A percentile compares a stretch with the other conserved stretches of the same genome.
These are phyloP conservation scores for Aspergillus sp. DNA, from an alignment of 2,329 filamentous ascomycete genomes.

Conservation along the genomic window DNA sequence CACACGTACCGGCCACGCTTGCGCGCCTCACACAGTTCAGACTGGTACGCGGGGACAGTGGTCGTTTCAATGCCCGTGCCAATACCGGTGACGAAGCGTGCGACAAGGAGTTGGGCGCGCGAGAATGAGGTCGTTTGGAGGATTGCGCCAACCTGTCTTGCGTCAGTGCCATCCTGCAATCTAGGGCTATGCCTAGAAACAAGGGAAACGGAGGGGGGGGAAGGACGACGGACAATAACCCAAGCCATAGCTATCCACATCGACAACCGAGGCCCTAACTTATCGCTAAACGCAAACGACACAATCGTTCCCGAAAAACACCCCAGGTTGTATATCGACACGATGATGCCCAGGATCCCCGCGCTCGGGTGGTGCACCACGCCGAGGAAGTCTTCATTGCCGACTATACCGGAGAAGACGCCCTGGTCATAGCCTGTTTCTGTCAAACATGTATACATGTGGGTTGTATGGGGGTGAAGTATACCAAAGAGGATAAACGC, in stretches of 20 bases:
- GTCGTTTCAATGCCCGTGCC: constrained; percentile 41
- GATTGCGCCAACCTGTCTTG: constrained; percentile 21
- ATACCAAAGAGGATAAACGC: constrained; percentile 21
- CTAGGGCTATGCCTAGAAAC: no score
- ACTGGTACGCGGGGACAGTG: constrained; percentile 36
- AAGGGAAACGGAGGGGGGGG: background rate
- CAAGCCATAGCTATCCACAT: constrained; percentile 30
- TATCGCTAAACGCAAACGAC: constrained; percentile 24
- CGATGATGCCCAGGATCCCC: constrained; percentile 35
- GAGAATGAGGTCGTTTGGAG: constrained; percentile 28
- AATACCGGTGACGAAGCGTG: constrained; percentile 43
- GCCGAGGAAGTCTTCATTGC: constrained; percentile 38
- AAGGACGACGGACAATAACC: constrained; percentile 16
- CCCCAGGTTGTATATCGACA: constrained; percentile 38
- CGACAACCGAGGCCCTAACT: constrained; percentile 23
- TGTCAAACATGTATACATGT: background rate
- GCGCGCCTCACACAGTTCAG: constrained; percentile 38
- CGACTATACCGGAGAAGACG: constrained; percentile 42
- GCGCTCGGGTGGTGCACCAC: constrained; percentile 33
- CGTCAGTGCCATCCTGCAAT: no score
- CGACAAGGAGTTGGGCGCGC: constrained; percentile 31
- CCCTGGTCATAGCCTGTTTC: constrained; percentile 44
- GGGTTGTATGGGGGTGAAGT: background rate
- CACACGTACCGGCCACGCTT: constrained; percentile 38
- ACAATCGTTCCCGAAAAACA: constrained; percentile 32